Evolutionary conservation across 768 basidiomycete genomes (phyloP), one percentile per base, ranked within the genome.

Genomic region (Podaxis rugospora): DNA sequence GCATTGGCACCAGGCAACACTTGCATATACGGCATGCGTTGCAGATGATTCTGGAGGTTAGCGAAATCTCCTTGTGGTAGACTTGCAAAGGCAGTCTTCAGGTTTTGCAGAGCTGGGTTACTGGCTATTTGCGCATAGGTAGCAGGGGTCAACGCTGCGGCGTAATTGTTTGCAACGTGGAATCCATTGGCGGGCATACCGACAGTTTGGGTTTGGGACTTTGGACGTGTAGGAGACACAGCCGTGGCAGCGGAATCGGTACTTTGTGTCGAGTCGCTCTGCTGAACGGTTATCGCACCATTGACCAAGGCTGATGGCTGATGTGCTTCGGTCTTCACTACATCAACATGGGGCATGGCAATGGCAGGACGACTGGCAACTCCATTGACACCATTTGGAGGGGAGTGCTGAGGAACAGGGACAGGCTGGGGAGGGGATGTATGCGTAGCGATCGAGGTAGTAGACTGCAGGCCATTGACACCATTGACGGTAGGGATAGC

Each of bases 31-130:
- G 44, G 70, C 65, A 53, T 69, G 64, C 60, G 59, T 36, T 61
- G 61, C 16, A 62, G 51, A 47, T 78, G 57, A 47, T 36, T 57
- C 47, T 57, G 78, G 56, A 75, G 66, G 44, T 70, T 65, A 56
- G 75, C 74, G 39, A 78, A 65, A 47, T 80, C 81, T 61, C 75
- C 76, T 16, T 69, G 72, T 56, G 71, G 67, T 63, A 77, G 68
- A 57, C 69, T 77, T 3, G 80, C 80, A 61, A 86, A 81, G 3
- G 80, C 83, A 7, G 80, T 72, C 71, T 87, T 87, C 44, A 88
- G 66, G 57, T 88, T 86, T 62, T 88, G 87, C 18, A 74, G 68
- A 1, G 75, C 74, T 47, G 74, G 76, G 3, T 72, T 72, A 50
- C 75, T 77, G 54, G 73, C 67, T 60, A 68, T 68, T 62, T 69